Percentiles rank a stretch among this genome's conserved stretches.
Evolutionary conservation across 176 grass and related monocot species (phyloP).

Genomic region (Ensete ventricosum): DNA sequence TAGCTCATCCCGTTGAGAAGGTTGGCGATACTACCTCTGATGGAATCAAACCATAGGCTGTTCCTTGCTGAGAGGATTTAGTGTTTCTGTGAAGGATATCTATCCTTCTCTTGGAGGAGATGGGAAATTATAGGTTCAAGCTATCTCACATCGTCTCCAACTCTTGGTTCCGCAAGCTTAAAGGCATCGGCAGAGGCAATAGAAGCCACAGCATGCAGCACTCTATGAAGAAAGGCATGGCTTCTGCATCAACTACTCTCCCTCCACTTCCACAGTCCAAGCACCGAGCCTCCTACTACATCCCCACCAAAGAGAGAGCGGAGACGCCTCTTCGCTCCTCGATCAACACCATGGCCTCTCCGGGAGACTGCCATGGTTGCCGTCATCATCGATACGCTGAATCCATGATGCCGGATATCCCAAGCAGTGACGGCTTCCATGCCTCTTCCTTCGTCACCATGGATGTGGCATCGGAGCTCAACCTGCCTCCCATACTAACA

Average conservation of each 20-base stretch:
- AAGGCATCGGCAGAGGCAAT: constrained; percentile 20
- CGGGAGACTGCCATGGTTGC: constrained; percentile 17
- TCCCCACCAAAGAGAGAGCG: constrained; percentile 14
- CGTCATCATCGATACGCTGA: no score
- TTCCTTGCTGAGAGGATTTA: no score
- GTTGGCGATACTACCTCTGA: no score
- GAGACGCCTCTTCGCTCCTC: constrained; percentile 3
- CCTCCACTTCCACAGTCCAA: neutral
- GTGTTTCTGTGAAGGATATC: no score
- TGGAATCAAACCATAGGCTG: no score
- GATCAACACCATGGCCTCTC: constrained; percentile 26
- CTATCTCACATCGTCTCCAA: constrained; percentile 43
- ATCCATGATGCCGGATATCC: no score
- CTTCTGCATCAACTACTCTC: neutral
- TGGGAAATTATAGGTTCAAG: constrained; percentile 27
- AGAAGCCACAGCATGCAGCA: constrained; percentile 16
- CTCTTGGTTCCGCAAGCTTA: constrained; percentile 56
- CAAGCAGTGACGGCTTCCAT: no score
- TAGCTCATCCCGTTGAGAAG: no score
- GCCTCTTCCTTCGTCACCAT: neutral
- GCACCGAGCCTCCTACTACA: constrained; percentile 28
- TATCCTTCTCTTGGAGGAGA: neutral
- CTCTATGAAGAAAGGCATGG: constrained; percentile 8
- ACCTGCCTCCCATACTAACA: constrained; percentile 55
- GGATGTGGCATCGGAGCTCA: neutral